Evolutionary conservation across 352 stramenopile species (phyloP).

Genomic region (Phytophthora foliorum): DNA sequence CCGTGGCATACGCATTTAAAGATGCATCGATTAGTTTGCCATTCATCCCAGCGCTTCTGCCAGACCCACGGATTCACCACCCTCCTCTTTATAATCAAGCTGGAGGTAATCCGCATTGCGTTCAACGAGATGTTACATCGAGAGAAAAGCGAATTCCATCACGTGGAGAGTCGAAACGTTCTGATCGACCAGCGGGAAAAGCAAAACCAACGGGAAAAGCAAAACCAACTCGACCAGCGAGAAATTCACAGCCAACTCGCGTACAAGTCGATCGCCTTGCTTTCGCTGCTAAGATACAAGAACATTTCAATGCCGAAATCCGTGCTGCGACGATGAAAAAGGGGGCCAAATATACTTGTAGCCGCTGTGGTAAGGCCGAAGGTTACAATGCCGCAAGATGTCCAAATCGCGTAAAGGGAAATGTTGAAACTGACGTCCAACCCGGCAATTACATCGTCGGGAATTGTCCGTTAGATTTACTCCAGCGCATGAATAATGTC

Average conservation of each 20-base stretch:
- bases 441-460: slow-evolving; percentile 10
- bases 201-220: no score
- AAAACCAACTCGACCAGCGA: no score
- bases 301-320: no score
- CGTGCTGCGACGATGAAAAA: no score
- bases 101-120: background rate
- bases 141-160: slow-evolving; percentile 16
- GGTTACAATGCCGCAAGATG: slow-evolving; percentile 18
- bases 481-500: background rate
- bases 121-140: background rate
- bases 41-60: slow-evolving; percentile 8
- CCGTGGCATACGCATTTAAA: slow-evolving; percentile 1
- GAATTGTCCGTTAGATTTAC: slow-evolving; percentile 4
- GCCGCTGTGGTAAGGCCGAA: slow-evolving; percentile 3
- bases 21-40: background rate
- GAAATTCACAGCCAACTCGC: no score
- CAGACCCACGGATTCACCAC: background rate
- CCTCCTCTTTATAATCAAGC: slow-evolving; percentile 16
- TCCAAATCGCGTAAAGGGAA: background rate
- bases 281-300: no score
- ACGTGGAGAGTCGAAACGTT: no score
- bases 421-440: slow-evolving; percentile 8
- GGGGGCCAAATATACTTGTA: no score
- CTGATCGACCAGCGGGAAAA: no score
- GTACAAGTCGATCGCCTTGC: no score